These are phyloP conservation scores for Agastache rugosa DNA, from an alignment of 257 asterid species.

Conservation along the genomic window DNA sequence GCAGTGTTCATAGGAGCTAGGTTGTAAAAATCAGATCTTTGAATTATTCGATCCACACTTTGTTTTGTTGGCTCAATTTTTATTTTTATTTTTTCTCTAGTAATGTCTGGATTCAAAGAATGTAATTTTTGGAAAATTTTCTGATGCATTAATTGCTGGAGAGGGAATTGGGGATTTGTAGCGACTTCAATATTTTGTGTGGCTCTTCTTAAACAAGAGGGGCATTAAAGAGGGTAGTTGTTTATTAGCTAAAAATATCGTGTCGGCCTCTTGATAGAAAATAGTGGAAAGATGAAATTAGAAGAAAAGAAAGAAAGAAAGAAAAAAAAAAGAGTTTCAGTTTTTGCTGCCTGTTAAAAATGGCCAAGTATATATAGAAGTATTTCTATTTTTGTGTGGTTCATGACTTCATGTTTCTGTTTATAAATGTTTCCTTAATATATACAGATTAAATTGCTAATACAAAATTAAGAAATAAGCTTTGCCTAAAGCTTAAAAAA, in stretches of 20 bases:
- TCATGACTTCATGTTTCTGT: no score
- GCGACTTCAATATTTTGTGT: conserved; percentile 8
- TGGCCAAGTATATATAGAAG: no score
- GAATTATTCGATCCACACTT: not conserved
- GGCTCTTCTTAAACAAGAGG: conserved; percentile 30
- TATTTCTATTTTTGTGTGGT: no score
- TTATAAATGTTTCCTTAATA: no score
- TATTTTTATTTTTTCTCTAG: not conserved
- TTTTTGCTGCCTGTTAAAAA: not conserved
- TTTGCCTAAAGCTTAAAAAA: no score
- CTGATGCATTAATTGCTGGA: conserved; percentile 23
- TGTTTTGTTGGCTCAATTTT: not conserved
- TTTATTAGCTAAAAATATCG: conserved; percentile 41
- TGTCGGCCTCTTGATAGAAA: not conserved
- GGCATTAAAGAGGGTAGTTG: conserved; percentile 53
- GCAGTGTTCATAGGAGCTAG: no score
- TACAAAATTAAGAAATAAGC: no score
- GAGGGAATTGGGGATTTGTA: conserved; percentile 14
- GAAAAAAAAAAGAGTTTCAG: not conserved
- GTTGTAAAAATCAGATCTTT: not conserved
- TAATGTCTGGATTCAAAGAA: conserved; percentile 54
- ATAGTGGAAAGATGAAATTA: not conserved
- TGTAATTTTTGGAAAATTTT: conserved; percentile 24
- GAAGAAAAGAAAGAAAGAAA: no score
- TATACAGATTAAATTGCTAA: no score